Conservation (phyloP, 805 yeast genomes). For the Lipomyces sp. region DNA sequence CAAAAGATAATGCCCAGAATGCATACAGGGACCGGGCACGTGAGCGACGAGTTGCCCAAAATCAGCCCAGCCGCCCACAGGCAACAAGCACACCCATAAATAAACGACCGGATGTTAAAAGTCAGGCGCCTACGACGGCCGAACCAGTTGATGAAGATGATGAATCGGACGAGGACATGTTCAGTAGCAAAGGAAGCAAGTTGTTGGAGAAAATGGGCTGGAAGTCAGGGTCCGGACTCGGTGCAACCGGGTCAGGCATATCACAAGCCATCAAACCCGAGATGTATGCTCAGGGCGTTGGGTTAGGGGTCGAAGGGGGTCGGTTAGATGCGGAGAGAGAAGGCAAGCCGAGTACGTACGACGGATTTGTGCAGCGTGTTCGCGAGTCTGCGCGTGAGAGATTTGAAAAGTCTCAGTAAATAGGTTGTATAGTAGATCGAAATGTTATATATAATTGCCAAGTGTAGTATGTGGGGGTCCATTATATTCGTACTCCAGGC, state of each 20-base stretch:
- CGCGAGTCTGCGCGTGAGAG: slow-evolving; percentile 12
- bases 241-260: slow-evolving; percentile 59
- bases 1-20: slow-evolving; percentile 6
- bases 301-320: slow-evolving; percentile 30
- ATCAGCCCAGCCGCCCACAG: slow-evolving; percentile 10
- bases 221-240: slow-evolving; percentile 84
- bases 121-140: background rate
- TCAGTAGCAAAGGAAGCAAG: slow-evolving; percentile 58
- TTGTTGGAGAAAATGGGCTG: slow-evolving; percentile 86
- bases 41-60: slow-evolving; percentile 32
- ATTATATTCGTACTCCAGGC: no score
- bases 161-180: slow-evolving; percentile 24
- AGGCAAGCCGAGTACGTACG: slow-evolving; percentile 14
- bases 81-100: background rate
- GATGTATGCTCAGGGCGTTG: slow-evolving; percentile 31
- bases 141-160: slow-evolving; percentile 13
- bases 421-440: no score
- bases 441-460: no score
- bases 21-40: slow-evolving; percentile 34
- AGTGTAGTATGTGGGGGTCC: no score
- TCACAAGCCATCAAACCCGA: slow-evolving; percentile 26
- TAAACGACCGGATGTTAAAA: background rate
- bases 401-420: slow-evolving; percentile 12
- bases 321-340: slow-evolving; percentile 9
- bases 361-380: slow-evolving; percentile 11